Evolutionary conservation across 352 stramenopile genomes (phyloP), one percentile per base, ranked within the genome.

Genomic region (Ophiocytium majus): DNA sequence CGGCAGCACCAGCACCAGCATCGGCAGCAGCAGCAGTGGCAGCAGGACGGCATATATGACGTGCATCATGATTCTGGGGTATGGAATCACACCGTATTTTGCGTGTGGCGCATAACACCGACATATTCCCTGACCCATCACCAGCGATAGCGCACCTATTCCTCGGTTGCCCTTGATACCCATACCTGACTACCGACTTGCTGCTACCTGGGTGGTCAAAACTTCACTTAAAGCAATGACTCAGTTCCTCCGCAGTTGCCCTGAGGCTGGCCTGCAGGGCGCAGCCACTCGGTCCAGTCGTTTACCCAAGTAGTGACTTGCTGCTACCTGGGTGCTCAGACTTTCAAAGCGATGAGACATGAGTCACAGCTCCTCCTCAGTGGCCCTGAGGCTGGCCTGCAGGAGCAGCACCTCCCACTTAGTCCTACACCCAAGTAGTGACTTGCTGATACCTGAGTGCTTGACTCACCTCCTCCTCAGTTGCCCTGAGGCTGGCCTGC

Each of bases 401-500:
- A 86, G 57, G 23, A 76, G 78, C 33, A 86, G 83, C 34, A 76
- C 50, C 49, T 86, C 83, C 83, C 83, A 86, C 79, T 86, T 86
- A 0, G 79, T 83, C n/a, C n/a, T n/a, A n/a, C n/a, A n/a, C n/a
- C n/a, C n/a, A n/a, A n/a, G n/a, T n/a, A n/a, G n/a, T n/a, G n/a
- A n/a, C n/a, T n/a, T n/a, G n/a, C n/a, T n/a, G n/a, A n/a, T n/a
- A n/a, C n/a, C n/a, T n/a, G n/a, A n/a, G n/a, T n/a, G n/a, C n/a
- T n/a, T n/a, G n/a, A 34, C 74, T 63, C n/a, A 86, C 76, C 37
- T 86, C 82, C 9, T 78, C 82, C 49, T 86, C 82, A 33, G 71
- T 79, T 31, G 80, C 74, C 63, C 80, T 84, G 43, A 83, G 37
- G 17, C 83, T 76, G 0, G 84, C 57, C 76, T 83, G 81, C 28